Evolutionary conservation across 2,329 filamentous ascomycete species (phyloP).

Genomic region (Aspergillus oerlinghausenensis): DNA sequence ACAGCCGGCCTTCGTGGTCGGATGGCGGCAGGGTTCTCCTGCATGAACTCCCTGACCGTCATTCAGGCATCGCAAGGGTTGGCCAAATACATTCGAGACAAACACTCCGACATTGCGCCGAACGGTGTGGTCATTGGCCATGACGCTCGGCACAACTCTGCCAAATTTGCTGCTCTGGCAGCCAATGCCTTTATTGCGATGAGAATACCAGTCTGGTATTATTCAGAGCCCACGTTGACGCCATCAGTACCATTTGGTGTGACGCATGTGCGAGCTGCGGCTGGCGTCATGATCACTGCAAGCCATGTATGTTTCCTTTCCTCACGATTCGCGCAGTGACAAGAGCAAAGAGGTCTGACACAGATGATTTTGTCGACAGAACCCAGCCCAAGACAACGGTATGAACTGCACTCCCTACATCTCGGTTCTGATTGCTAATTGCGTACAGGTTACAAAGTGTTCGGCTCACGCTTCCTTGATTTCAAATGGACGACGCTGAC

Average conservation of each 20-base stretch:
- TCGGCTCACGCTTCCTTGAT: slow-evolving; percentile 9
- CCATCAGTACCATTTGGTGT: slow-evolving; percentile 61
- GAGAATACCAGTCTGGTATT: slow-evolving; percentile 57
- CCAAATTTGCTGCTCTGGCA: slow-evolving; percentile 56
- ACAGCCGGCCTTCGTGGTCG: slow-evolving; percentile 59
- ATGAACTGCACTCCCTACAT: slow-evolving; percentile 1
- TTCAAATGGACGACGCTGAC: slow-evolving; percentile 17
- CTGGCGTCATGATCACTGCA: slow-evolving; percentile 63
- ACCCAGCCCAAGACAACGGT: slow-evolving; percentile 60
- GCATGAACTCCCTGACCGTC: slow-evolving; percentile 56
- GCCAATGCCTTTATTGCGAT: slow-evolving; percentile 57
- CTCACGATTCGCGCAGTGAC: not conserved
- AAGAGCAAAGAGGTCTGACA: slow-evolving; percentile 3
- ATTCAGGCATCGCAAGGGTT: slow-evolving; percentile 63
- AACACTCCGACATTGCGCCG: slow-evolving; percentile 38
- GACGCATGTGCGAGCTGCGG: slow-evolving; percentile 48
- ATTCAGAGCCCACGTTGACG: slow-evolving; percentile 53
- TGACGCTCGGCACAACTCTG: slow-evolving; percentile 60
- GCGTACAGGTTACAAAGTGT: slow-evolving; percentile 56
- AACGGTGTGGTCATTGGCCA: slow-evolving; percentile 57
- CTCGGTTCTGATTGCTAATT: slow-evolving; percentile 9
- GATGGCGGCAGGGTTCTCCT: slow-evolving; percentile 62
- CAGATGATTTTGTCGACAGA: slow-evolving; percentile 29
- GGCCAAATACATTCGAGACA: slow-evolving; percentile 53
- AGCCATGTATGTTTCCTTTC: slow-evolving; percentile 46